Evolutionary conservation across 2,329 filamentous ascomycete genomes (phyloP).

Genomic region (Monosporascus sp.): DNA sequence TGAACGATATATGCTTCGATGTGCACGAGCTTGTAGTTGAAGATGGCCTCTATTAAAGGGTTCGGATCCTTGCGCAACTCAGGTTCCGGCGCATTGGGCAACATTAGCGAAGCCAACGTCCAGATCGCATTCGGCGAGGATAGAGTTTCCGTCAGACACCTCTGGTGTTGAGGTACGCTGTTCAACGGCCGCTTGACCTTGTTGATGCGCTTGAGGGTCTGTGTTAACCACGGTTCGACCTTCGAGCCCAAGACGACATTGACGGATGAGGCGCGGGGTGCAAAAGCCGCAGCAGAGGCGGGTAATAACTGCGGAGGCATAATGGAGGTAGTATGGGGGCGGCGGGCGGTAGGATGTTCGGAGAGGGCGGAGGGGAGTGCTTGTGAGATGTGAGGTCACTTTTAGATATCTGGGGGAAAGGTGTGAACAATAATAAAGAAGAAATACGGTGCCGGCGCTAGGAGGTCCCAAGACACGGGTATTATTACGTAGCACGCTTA

Average conservation of each 20-base stretch:
- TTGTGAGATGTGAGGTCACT: conserved; percentile 18
- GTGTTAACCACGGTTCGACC: conserved; percentile 93
- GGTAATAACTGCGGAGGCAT: conserved; percentile 95
- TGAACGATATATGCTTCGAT: conserved; percentile 97
- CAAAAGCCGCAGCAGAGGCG: conserved; percentile 93
- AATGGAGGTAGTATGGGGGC: conserved; percentile 25
- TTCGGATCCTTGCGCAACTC: conserved; percentile 79
- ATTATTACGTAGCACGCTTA: conserved; percentile 59
- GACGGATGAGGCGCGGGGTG: conserved; percentile 81
- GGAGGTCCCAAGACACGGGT: conserved; percentile 52
- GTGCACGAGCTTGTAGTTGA: conserved; percentile 90
- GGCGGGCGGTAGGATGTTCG: conserved; percentile 23
- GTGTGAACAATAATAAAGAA: conserved; percentile 38
- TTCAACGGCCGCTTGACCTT: conserved; percentile 94
- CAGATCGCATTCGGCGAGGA: conserved; percentile 89
- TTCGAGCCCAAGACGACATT: conserved; percentile 91
- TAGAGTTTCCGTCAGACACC: conserved; percentile 90
- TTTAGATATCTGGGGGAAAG: conserved; percentile 32
- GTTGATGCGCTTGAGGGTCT: conserved; percentile 95
- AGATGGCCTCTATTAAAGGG: conserved; percentile 78
- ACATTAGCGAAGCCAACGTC: conserved; percentile 89
- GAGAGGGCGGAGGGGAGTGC: conserved; percentile 19
- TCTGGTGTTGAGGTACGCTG: conserved; percentile 90
- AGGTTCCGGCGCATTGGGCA: conserved; percentile 81
- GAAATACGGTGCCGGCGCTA: conserved; percentile 39